A percentile compares a stretch with the other conserved stretches of the same genome.
phyloP scores from a whole-genome alignment of 2,329 filamentous ascomycete species.

The Aspergillus alliaceus region DNA sequence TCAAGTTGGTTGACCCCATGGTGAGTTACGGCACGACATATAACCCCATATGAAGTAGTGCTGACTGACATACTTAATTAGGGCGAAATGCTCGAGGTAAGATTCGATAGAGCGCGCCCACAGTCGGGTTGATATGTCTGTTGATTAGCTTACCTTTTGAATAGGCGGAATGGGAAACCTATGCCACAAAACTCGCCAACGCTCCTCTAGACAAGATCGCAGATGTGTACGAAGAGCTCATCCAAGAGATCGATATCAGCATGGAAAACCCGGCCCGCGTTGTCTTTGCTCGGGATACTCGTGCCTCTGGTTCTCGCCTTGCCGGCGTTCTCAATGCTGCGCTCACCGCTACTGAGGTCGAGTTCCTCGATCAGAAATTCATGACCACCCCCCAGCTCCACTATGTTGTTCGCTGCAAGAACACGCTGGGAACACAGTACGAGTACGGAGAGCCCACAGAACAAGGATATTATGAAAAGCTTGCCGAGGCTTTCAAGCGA shows the following conservation, averaged over 20 bases:
- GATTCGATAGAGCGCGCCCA: conserved; percentile 13
- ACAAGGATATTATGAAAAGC: conserved; percentile 92
- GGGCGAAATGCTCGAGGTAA: conserved; percentile 93
- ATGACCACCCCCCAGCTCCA: conserved; percentile 97
- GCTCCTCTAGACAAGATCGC: conserved; percentile 72
- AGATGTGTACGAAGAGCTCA: conserved; percentile 73
- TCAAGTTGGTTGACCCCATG: conserved; percentile 96
- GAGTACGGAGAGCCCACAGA: conserved; percentile 89
- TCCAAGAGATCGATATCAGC: conserved; percentile 74
- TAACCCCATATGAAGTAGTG: background rate
- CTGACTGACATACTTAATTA: conserved; percentile 26
- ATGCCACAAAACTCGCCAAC: conserved; percentile 89
- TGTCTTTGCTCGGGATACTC: conserved; percentile 87
- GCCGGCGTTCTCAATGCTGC: conserved; percentile 77
- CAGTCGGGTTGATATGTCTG: background rate
- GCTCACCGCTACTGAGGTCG: conserved; percentile 71
- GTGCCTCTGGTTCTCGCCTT: conserved; percentile 84
- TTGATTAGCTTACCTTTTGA: conserved; percentile 20
- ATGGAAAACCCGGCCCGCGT: conserved; percentile 71
- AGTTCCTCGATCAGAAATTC: conserved; percentile 82
- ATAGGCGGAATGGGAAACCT: conserved; percentile 79
- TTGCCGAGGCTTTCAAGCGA: conserved; percentile 77
- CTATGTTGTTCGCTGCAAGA: conserved; percentile 91
- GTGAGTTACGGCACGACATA: conserved; percentile 36
- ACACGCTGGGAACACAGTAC: conserved; percentile 83